Percentiles rank a stretch among this genome's conserved stretches.
Conservation (phyloP, 306 rosid genomes). For the Corylus heterophylla region DNA sequence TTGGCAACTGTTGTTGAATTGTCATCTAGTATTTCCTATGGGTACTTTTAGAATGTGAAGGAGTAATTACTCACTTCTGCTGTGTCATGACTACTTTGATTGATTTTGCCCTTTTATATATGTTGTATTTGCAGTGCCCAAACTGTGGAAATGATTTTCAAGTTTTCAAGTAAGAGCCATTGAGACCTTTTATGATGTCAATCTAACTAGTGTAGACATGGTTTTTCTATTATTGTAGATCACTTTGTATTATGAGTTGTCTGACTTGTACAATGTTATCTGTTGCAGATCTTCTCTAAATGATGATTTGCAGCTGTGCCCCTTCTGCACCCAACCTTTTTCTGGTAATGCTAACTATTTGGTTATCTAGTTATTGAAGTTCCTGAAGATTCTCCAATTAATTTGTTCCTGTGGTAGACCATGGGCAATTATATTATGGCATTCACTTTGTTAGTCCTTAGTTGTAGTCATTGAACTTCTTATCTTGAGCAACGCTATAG, state of each 20-base stretch:
- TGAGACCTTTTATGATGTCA: constrained; percentile 1
- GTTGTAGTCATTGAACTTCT: not conserved
- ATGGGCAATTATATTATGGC: not conserved
- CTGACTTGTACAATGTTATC: not conserved
- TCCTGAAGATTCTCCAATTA: not conserved
- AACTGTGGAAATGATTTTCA: constrained; percentile 94
- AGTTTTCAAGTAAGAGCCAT: constrained; percentile 82
- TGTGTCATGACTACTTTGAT: constrained; percentile 16
- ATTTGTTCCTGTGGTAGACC: constrained; percentile 1
- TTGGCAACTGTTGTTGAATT: too few species aligned
- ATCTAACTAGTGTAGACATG: constrained; percentile 21
- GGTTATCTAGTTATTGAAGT: constrained; percentile 4
- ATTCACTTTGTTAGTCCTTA: not conserved
- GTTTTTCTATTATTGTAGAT: constrained; percentile 16
- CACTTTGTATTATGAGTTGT: not conserved
- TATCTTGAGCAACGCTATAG: not conserved
- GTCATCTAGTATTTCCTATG: too few species aligned
- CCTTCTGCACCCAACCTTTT: constrained; percentile 90
- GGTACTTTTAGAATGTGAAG: not conserved
- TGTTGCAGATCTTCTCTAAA: constrained; percentile 74
- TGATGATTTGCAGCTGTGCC: constrained; percentile 83
- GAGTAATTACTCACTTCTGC: not conserved
- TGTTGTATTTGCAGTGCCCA: constrained; percentile 76
- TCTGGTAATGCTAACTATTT: constrained; percentile 50
- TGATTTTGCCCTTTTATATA: not conserved